phyloP scores from a whole-genome alignment of 805 yeast genomes.

The Kazachstania viticola region DNA sequence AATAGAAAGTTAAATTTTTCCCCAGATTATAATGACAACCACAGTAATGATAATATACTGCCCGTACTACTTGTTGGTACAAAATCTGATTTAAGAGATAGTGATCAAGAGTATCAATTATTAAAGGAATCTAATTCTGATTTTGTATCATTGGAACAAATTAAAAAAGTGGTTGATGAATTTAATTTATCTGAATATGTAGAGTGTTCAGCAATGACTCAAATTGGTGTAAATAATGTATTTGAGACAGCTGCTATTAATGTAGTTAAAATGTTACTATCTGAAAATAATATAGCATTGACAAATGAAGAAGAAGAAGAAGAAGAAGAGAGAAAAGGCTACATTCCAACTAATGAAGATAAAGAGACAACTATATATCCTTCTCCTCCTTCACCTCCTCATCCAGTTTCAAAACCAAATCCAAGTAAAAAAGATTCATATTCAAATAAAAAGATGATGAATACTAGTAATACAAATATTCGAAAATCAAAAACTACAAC shows the following conservation, averaged over 20 bases:
- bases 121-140: slow-evolving; percentile 17
- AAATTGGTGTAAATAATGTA: slow-evolving; percentile 70
- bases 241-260: slow-evolving; percentile 75
- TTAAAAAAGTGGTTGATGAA: slow-evolving; percentile 52
- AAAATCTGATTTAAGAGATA: slow-evolving; percentile 69
- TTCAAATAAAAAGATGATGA: too few species aligned
- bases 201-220: slow-evolving; percentile 88
- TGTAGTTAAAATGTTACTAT: too few species aligned
- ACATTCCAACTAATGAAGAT: too few species aligned
- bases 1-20: too few species aligned
- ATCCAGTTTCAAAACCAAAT: too few species aligned
- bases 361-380: too few species aligned
- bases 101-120: slow-evolving; percentile 53
- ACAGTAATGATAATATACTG: slow-evolving; percentile 7
- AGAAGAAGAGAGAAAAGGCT: too few species aligned
- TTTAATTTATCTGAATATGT: slow-evolving; percentile 61
- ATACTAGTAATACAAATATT: too few species aligned
- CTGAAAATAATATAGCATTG: too few species aligned
- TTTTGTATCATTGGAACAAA: slow-evolving; percentile 54
- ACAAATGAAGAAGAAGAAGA: too few species aligned
- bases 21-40: neutral
- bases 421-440: slow-evolving; percentile 35
- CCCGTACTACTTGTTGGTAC: slow-evolving; percentile 70
- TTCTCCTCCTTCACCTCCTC: too few species aligned
- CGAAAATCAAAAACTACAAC: too few species aligned